Evolutionary conservation across 495 filamentous ascomycete species (phyloP).

Genomic region (Ramalina peruviana): DNA sequence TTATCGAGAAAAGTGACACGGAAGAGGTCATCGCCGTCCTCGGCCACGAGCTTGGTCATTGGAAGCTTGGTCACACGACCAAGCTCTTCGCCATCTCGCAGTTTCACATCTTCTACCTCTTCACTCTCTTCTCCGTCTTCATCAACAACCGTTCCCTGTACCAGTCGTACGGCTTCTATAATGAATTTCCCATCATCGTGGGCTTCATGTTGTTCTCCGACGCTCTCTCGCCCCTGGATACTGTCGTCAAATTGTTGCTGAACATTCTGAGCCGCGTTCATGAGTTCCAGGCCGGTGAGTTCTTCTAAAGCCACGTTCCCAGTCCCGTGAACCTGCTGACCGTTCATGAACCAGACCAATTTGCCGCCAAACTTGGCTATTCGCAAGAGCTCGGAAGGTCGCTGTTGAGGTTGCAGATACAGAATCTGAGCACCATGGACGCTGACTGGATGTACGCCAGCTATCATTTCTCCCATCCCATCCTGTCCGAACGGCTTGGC

Average conservation of each 20-base stretch:
- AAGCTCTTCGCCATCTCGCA: slow-evolving; percentile 75
- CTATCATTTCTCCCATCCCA: slow-evolving; percentile 97
- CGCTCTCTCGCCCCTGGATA: slow-evolving; percentile 80
- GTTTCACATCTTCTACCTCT: slow-evolving; percentile 90
- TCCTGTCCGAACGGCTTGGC: slow-evolving; percentile 81
- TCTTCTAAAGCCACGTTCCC: neutral
- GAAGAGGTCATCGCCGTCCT: slow-evolving; percentile 91
- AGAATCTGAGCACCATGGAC: slow-evolving; percentile 97
- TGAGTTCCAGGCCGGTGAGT: slow-evolving; percentile 84
- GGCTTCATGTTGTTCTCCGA: slow-evolving; percentile 96
- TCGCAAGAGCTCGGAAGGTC: slow-evolving; percentile 69
- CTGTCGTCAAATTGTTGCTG: slow-evolving; percentile 83
- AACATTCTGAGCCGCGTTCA: slow-evolving; percentile 88
- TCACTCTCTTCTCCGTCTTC: slow-evolving; percentile 90
- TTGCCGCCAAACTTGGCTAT: slow-evolving; percentile 76
- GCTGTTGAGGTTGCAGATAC: slow-evolving; percentile 92
- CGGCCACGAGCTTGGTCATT: slow-evolving; percentile 92
- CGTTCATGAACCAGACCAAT: slow-evolving; percentile 39
- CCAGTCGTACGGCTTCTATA: slow-evolving; percentile 76
- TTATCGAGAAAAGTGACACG: slow-evolving; percentile 85
- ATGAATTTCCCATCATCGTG: slow-evolving; percentile 79
- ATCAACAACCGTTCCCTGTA: slow-evolving; percentile 90
- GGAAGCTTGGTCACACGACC: slow-evolving; percentile 89
- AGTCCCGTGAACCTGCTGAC: slow-evolving; percentile 10
- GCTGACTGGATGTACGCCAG: slow-evolving; percentile 95